Evolutionary conservation across 768 basidiomycete genomes (phyloP).

Genomic region (Mycena metata): DNA sequence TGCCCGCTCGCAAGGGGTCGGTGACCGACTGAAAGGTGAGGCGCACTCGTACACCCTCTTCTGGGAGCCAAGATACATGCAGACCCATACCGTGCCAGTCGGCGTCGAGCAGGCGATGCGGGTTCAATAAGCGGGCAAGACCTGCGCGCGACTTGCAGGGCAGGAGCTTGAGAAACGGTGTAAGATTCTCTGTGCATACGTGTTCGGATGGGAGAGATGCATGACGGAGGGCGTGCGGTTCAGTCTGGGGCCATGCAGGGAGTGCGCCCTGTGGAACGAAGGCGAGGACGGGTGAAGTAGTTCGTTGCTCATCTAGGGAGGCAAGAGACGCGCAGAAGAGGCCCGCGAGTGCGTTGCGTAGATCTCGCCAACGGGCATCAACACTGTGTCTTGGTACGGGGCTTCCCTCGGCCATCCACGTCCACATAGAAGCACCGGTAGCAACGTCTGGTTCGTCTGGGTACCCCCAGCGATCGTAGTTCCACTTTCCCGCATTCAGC

Average conservation of each 20-base stretch:
- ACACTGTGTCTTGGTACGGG: slow-evolving; percentile 57
- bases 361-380: slow-evolving; percentile 84
- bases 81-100: slow-evolving; percentile 93
- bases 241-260: slow-evolving; percentile 54
- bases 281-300: slow-evolving; percentile 72
- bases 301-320: slow-evolving; percentile 79
- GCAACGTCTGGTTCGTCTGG: slow-evolving; percentile 83
- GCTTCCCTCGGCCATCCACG: slow-evolving; percentile 86
- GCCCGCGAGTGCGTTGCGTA: slow-evolving; percentile 92
- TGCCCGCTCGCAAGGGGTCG: slow-evolving; percentile 76
- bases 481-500: slow-evolving; percentile 94
- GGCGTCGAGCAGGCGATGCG: slow-evolving; percentile 88
- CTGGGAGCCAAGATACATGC: slow-evolving; percentile 75
- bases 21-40: slow-evolving; percentile 83
- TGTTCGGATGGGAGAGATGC: slow-evolving; percentile 85
- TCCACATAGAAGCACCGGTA: slow-evolving; percentile 91
- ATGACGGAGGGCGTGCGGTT: slow-evolving; percentile 74
- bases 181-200: slow-evolving; percentile 98
- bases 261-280: slow-evolving; percentile 74
- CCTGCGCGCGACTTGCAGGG: slow-evolving; percentile 94
- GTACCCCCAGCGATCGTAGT: slow-evolving; percentile 86
- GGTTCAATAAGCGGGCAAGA: slow-evolving; percentile 84
- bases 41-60: slow-evolving; percentile 71
- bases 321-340: slow-evolving; percentile 95
- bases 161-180: slow-evolving; percentile 93